Evolutionary conservation across 2,329 filamentous ascomycete genomes (phyloP), one percentile per base, ranked within the genome.

Genomic region (Malbranchea zuffiana): DNA sequence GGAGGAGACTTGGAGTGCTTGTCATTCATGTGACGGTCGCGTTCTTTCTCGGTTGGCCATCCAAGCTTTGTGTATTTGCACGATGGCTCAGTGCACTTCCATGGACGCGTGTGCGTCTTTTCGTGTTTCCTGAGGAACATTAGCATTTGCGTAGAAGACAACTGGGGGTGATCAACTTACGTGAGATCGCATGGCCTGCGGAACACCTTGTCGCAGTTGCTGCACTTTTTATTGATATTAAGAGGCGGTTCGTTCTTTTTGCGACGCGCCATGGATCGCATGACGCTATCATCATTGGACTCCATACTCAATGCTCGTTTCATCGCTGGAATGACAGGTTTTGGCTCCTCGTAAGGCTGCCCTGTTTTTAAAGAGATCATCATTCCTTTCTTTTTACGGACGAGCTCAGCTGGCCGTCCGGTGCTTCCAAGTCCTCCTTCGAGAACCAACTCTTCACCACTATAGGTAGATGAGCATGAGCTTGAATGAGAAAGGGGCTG

Each of bases 11-110:
- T 65, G 12, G 83, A 87, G 65, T 98, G 90, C 66, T 92, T 94
- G 67, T 98, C 90, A 59, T 95, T 95, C 61, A 85, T 74, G 60
- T 98, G 90, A 36, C 90, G 82, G 51, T 94, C 87, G 62, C 87
- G 82, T 65, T 96, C 90, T 65, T 98, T 96, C 63, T 96, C 87
- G 0, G 90, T 96, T 3, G 90, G 88, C 82, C 88, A 96, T 33
- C 90, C 90, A 50, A 82, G 77, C 21, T 80, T 74, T 57, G 82
- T 77, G 61, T 94, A 96, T 57, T 92, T 93, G 81, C 90, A 96
- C 30, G 74, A 78, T 26, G 72, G 55, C 15, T 83, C 68, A 5
- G 78, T 73, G 61, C 90, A 98, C 68, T 98, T 98, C 82, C 83
- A 95, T 6, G 88, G 90, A 23, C 90, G 82, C 39, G 84, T 86